These are phyloP conservation scores for Citrus maxima DNA, from an alignment of 345 rosid genomes.

Conservation along the genomic window DNA sequence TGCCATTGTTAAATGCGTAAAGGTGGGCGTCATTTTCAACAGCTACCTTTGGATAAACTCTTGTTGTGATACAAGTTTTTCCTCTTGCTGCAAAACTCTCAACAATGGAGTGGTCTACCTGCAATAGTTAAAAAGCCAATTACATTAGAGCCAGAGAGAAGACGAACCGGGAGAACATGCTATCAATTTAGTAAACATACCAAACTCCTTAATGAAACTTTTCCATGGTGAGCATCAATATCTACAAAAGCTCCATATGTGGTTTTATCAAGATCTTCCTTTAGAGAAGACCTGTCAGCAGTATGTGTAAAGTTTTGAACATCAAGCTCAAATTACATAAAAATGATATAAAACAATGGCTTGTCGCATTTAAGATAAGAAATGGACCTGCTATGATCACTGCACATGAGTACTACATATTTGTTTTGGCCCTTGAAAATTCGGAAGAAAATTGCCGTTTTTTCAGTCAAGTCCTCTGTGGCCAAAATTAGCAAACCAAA, in stretches of 20 bases:
- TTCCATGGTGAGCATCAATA: conserved; percentile 39
- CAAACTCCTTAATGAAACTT: conserved; percentile 55
- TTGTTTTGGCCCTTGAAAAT: conserved; percentile 33
- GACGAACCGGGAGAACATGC: neutral
- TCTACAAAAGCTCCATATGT: conserved; percentile 40
- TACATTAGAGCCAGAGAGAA: neutral
- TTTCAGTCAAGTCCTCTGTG: conserved; percentile 45
- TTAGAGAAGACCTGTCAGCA: conserved; percentile 46
- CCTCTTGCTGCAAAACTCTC: conserved; percentile 62
- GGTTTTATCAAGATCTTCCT: conserved; percentile 25
- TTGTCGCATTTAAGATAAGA: neutral
- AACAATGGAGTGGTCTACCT: conserved; percentile 49
- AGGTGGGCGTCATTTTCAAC: conserved; percentile 33
- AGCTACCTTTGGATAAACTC: conserved; percentile 56
- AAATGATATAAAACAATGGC: neutral
- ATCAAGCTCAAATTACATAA: neutral
- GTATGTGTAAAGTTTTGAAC: neutral
- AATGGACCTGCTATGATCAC: conserved; percentile 49
- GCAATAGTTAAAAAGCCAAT: neutral
- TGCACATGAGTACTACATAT: conserved; percentile 52
- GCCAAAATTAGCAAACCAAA: conserved; percentile 65
- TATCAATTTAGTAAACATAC: conserved; percentile 24
- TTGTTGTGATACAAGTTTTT: conserved; percentile 50
- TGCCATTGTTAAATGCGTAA: conserved; percentile 51
- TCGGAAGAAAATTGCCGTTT: conserved; percentile 60